These are phyloP conservation scores for Lactifluus echinatus DNA, from an alignment of 768 basidiomycete genomes.

Conservation along the genomic window DNA sequence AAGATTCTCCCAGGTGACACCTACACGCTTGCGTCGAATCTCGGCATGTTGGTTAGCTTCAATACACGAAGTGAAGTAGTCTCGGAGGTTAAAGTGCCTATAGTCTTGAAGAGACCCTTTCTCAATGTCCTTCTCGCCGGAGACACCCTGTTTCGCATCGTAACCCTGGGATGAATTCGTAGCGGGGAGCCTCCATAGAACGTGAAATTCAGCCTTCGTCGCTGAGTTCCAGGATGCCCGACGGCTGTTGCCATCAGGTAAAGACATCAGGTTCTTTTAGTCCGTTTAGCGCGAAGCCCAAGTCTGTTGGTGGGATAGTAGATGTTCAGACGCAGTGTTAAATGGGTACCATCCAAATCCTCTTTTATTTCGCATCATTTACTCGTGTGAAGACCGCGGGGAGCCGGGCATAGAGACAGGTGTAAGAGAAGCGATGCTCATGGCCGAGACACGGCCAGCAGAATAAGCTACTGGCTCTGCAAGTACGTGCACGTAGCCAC, in stretches of 20 bases:
- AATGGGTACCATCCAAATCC: not conserved
- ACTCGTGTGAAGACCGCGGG: not conserved
- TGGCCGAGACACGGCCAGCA: not conserved
- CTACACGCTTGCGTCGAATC: slow-evolving; percentile 67
- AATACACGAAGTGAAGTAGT: slow-evolving; percentile 59
- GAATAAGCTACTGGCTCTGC: not conserved
- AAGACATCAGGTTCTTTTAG: not conserved
- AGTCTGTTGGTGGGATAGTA: not conserved
- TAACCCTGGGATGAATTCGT: not conserved
- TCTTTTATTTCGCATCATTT: not conserved
- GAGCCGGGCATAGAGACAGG: not conserved
- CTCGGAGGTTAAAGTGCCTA: slow-evolving; percentile 51
- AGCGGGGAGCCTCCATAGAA: not conserved
- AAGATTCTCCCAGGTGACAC: slow-evolving; percentile 65
- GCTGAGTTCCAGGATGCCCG: not conserved
- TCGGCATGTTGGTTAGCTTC: slow-evolving; percentile 58
- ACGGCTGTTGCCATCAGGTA: not conserved
- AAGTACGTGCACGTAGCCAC: not conserved
- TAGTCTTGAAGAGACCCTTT: slow-evolving; percentile 35
- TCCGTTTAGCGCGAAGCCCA: too few species aligned
- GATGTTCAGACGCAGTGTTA: not conserved
- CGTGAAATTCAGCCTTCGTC: not conserved
- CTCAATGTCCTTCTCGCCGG: slow-evolving; percentile 29
- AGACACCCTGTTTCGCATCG: not conserved
- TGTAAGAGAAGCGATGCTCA: not conserved